Base-by-base conservation (phyloP, 345 rosid genomes). In the Hibiscus mutabilis region DNA sequence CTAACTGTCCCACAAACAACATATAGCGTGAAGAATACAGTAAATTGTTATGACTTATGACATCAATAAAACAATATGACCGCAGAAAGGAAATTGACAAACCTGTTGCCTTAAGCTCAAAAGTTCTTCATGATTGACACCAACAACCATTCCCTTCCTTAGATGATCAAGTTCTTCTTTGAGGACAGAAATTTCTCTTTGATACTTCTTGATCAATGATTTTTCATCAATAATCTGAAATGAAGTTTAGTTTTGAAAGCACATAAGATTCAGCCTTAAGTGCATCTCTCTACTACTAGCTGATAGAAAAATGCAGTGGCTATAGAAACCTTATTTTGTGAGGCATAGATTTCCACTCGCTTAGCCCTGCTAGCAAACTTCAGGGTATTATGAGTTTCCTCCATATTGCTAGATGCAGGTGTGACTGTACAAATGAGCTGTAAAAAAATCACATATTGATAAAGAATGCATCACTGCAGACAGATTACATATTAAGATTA, bases 381-480 rank as follows among this genome's bases (percentile, higher is more conserved):
- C 80, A 92, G 73, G 16, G 99, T 96, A 75, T 96, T 96, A 74
- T 96, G 99, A 56, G 99, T 96, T 85, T 96, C 99, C 81, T 96
- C 99, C 88, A 83, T 76, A 79, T 82, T 96, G 79, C 99, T 92
- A 16, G 99, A 96, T 37, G 99, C 97, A 68, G 99, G 99, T 77
- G 99, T 96, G 40, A 96, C 89, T 15, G 98, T 96, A 76, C 99
- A 96, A 73, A 96, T 96, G 79, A 96, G 99, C 99, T 96, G 88
- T 35, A 73, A 73, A 1, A 53, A 75, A 37, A 4, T 22, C 49
- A 40, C 29, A 67, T 15, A 13, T 64, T 37, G 42, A 56, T 42
- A 31, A 61, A 47, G 42, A 16, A 58, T n/a, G 18, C 35, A 4
- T 8, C 4, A 22, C 51, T 11, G n/a, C 51, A 40, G 51, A 19